Evolutionary conservation across 176 grass and related monocot genomes (phyloP).

Genomic region (Aegilops longissima): DNA sequence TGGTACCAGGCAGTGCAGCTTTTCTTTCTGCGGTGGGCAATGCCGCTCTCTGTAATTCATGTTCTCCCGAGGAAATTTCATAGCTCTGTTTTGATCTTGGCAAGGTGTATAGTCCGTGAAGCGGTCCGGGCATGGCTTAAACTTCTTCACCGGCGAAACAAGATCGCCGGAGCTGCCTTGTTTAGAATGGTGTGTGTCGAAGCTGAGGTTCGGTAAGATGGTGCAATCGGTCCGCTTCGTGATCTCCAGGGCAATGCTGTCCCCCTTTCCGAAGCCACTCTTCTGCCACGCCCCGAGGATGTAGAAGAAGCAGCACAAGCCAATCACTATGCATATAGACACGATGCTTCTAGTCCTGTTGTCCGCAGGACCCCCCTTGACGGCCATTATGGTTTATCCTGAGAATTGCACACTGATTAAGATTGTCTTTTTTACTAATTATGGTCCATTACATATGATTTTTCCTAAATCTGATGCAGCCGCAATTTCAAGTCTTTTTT

Average conservation of each 20-base stretch:
- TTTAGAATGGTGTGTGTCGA: constrained; percentile 60
- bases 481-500: background rate
- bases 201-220: constrained; percentile 72
- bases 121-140: constrained; percentile 60
- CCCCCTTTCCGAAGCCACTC: constrained; percentile 91
- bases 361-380: constrained; percentile 56
- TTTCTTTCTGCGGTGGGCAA: constrained; percentile 78
- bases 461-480: background rate
- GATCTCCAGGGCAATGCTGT: constrained; percentile 87
- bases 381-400: constrained; percentile 53
- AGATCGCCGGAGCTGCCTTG: constrained; percentile 23
- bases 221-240: constrained; percentile 87
- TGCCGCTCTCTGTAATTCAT: constrained; percentile 97
- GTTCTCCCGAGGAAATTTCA: constrained; percentile 85
- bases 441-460: background rate
- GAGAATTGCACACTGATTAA: constrained; percentile 13
- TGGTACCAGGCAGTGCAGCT: constrained; percentile 73
- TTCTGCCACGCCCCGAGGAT: constrained; percentile 89
- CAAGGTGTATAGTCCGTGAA: constrained; percentile 83
- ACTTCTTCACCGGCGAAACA: constrained; percentile 47
- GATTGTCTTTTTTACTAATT: background rate
- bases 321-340: constrained; percentile 68
- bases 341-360: constrained; percentile 74
- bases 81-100: constrained; percentile 83
- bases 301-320: constrained; percentile 96